Base-by-base conservation (phyloP, 2,329 filamentous ascomycete genomes). In the Anthostomella pinea region DNA sequence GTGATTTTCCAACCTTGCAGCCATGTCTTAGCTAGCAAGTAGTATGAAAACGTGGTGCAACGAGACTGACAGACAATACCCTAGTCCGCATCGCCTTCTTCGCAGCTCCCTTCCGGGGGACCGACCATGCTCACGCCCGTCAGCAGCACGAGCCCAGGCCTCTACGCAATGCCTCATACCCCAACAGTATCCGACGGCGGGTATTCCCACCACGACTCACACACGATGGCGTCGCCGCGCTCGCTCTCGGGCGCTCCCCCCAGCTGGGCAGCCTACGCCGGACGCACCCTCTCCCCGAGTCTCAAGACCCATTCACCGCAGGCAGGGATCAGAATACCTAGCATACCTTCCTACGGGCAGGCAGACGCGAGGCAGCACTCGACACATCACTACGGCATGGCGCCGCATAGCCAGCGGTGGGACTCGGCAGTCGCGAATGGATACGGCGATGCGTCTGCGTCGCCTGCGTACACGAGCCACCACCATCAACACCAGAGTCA, bases 201-300 rank as follows among this genome's bases (percentile, higher is more conserved):
- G 11, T 58, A 60, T 33, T 46, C 52, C 34, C 67, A 54, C 46
- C 65, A 65, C 48, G 68, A 74, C 26, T 64, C 71, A 27, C 73
- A 77, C 28, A 60, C 67, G 4, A 66, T 78, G 19, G 64, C 72
- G 0, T 78, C 74, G 7, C 74, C 75, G 1, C 64, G 75, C 2
- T 74, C 73, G 2, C 59, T 78, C 3, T 65, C 70, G 0, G 70
- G 70, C 3, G 67, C 66, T 1, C 62, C 68, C 4, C 58, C 69
- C 2, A 61, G 63, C n/a, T 79, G 75, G 75, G 61, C 61, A 1
- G 56, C 66, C 1, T 76, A 75, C 49, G 58, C 65, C 2, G 57
- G 54, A 6, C 67, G 73, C n/a, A 63, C 70, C 0, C 57, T 78
- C 26, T 72, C 68, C 1, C 68, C 68, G 1, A 51, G 53, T 1